Conservation (phyloP, 345 rosid species). For the Eucalyptus melliodora region DNA sequence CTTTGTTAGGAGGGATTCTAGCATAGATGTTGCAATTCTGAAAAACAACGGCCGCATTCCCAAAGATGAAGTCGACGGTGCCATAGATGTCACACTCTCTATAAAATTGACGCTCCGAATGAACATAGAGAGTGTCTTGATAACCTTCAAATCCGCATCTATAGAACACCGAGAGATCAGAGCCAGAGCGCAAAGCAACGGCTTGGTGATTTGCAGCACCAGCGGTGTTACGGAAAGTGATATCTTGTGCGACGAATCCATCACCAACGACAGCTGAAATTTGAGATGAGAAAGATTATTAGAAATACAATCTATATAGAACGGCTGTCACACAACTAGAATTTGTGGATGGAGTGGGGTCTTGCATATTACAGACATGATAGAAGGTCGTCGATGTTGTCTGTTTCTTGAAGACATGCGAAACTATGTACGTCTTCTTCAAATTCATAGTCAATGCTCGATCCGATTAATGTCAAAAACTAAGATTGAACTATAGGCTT, state of each 20-base stretch:
- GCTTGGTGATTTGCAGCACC: slow-evolving; percentile 59
- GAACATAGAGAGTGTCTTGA: slow-evolving; percentile 56
- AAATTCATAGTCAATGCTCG: not conserved
- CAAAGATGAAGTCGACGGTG: slow-evolving; percentile 49
- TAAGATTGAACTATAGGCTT: not conserved
- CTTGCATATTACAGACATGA: not conserved
- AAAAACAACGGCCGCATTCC: slow-evolving; percentile 44
- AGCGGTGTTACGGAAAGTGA: slow-evolving; percentile 62
- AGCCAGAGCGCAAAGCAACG: slow-evolving; percentile 56
- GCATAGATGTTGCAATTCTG: slow-evolving; percentile 47
- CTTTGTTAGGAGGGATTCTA: slow-evolving; percentile 20
- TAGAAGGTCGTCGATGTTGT: not conserved
- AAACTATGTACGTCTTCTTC: not conserved
- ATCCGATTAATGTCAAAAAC: not conserved
- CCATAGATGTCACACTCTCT: slow-evolving; percentile 46
- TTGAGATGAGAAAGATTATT: not conserved
- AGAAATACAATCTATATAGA: not conserved
- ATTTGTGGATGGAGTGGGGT: not conserved
- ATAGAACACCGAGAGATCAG: slow-evolving; percentile 59
- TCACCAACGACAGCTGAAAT: slow-evolving; percentile 54
- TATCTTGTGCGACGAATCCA: slow-evolving; percentile 40
- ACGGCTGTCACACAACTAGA: not conserved
- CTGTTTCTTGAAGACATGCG: not conserved
- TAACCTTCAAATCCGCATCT: slow-evolving; percentile 49
- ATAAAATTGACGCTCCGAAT: slow-evolving; percentile 51